Percentiles rank a stretch among this genome's conserved stretches.
Conservation (phyloP, 2,329 filamentous ascomycete species). For the Alternaria burnsii region DNA sequence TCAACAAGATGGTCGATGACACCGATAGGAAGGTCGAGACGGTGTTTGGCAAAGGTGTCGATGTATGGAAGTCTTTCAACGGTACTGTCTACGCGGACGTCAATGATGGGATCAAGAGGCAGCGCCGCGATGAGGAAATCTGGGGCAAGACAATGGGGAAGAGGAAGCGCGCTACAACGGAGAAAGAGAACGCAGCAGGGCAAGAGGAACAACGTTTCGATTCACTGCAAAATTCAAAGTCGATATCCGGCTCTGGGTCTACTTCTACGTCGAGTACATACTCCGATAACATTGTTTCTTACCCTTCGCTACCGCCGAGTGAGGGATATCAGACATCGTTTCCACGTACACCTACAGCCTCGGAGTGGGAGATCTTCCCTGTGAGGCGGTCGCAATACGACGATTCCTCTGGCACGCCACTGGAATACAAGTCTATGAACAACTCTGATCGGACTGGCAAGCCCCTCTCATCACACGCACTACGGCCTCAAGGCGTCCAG, state of each 20-base stretch:
- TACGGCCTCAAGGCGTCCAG: background rate
- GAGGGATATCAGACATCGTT: background rate
- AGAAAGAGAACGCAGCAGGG: background rate
- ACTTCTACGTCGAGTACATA: background rate
- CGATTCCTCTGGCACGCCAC: background rate
- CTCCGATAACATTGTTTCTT: background rate
- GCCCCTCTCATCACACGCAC: background rate
- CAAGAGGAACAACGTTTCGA: background rate
- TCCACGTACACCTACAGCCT: background rate
- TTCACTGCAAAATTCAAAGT: background rate
- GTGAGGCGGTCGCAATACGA: background rate
- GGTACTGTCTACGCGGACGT: constrained; percentile 20
- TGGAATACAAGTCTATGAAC: background rate
- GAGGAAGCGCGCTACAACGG: background rate
- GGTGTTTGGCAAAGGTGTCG: constrained; percentile 17
- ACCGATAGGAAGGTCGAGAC: constrained; percentile 8
- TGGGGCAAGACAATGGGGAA: constrained; percentile 6
- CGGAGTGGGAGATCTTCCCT: background rate
- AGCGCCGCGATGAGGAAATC: constrained; percentile 5
- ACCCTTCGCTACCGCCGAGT: background rate
- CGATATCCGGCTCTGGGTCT: background rate
- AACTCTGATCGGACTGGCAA: constrained; percentile 6
- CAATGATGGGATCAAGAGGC: constrained; percentile 11
- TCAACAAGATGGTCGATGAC: constrained; percentile 19
- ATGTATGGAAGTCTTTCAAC: constrained; percentile 14